phyloP scores from a whole-genome alignment of 768 basidiomycete genomes.

The Tulasnella sp. region DNA sequence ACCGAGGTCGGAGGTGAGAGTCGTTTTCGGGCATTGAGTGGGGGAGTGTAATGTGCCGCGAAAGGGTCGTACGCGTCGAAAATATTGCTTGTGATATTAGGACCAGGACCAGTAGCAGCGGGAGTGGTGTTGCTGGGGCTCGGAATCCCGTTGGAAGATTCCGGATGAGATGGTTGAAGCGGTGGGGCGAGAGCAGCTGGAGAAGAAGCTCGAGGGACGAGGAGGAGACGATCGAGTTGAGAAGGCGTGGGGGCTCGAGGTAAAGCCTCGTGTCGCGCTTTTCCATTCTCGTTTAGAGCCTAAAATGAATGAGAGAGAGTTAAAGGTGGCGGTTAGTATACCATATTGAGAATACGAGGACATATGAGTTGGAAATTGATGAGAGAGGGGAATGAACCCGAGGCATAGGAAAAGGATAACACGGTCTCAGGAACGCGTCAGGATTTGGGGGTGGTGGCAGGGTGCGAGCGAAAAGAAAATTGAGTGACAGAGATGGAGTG shows the following conservation, averaged over 20 bases:
- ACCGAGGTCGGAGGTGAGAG: conserved; percentile 1
- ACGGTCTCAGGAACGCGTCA: not conserved
- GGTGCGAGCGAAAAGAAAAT: not conserved
- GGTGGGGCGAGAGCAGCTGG: not conserved
- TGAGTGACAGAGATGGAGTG: not conserved
- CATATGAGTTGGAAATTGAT: not conserved
- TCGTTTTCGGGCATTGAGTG: not conserved
- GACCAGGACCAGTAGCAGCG: no score
- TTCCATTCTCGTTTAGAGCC: not conserved
- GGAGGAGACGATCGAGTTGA: not conserved
- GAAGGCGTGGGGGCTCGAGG: not conserved
- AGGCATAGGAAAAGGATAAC: not conserved
- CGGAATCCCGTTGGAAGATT: not conserved
- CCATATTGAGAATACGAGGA: not conserved
- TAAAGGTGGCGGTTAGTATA: not conserved
- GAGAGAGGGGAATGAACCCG: not conserved
- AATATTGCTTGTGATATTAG: not conserved
- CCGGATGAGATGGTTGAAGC: not conserved
- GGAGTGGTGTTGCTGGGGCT: not conserved
- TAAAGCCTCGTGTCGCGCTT: conserved; percentile 1
- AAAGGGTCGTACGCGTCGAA: conserved; percentile 8
- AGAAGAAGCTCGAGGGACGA: not conserved
- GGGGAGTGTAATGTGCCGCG: conserved; percentile 8
- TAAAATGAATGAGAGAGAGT: not conserved
- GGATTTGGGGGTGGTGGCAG: not conserved